These are phyloP conservation scores for Gomphus sp. DNA, from an alignment of 1,284 basidiomycete genomes.

Conservation along the genomic window DNA sequence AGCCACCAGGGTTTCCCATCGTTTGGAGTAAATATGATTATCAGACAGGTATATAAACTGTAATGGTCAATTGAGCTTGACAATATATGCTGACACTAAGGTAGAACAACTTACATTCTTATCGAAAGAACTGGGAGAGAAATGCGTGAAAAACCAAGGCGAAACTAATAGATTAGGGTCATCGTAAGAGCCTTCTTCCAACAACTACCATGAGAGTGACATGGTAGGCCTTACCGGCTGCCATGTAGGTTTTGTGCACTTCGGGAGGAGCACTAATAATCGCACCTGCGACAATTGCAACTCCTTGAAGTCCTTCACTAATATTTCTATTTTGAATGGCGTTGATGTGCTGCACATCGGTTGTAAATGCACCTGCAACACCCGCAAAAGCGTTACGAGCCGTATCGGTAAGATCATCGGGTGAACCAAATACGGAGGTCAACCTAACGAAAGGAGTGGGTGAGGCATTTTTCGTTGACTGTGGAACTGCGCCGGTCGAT, in stretches of 20 bases:
- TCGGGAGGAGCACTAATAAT: not conserved
- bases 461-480: not conserved
- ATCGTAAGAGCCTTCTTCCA: not conserved
- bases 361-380: slow-evolving; percentile 1
- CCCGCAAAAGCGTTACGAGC: not conserved
- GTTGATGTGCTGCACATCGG: not conserved
- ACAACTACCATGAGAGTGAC: not conserved
- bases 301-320: not conserved
- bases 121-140: slow-evolving; percentile 54
- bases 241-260: slow-evolving; percentile 29
- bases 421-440: not conserved
- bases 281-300: not conserved
- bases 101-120: slow-evolving; percentile 55
- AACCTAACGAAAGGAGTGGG: not conserved
- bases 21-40: slow-evolving; percentile 61
- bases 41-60: slow-evolving; percentile 59
- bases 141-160: slow-evolving; percentile 78
- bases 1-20: slow-evolving; percentile 66
- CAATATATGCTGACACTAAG: not conserved
- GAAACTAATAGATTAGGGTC: slow-evolving; percentile 31
- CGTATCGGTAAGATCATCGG: not conserved
- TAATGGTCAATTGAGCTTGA: slow-evolving; percentile 5
- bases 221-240: slow-evolving; percentile 20
- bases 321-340: not conserved
- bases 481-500: not conserved